Evolutionary conservation across 345 rosid species (phyloP), one percentile per base, ranked within the genome.

Genomic region (Pistacia vera): DNA sequence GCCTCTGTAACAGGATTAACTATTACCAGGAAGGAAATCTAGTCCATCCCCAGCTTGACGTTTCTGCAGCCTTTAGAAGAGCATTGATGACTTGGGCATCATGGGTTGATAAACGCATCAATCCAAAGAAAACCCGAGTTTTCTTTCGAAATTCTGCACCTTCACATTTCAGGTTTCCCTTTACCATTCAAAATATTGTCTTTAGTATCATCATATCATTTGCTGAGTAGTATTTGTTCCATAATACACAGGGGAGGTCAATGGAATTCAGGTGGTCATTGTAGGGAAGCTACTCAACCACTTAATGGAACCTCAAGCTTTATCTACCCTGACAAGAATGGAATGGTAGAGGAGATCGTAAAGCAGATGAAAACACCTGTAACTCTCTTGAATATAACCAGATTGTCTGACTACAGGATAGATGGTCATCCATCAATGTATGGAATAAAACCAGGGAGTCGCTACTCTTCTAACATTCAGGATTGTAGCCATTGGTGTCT

Each of bases 401-500:
- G 86, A 63, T 80, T 93, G 72, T 91, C 97, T 0, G 84, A 75
- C 41, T 90, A 83, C 65, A 81, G 98, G 79, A 85, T 88, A 5
- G 96, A 92, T 61, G 94, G 94, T 25, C 97, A 95, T 78, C 97
- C 98, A 55, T 89, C 96, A 8, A 77, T 80, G 4, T 89, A 81
- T 4, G 97, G 98, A 41, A 78, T 79, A 81, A 86, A 80, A 82
- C 82, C 85, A 0, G 81, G 79, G 33, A 84, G 83, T 13, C 77
- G 83, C 8, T 77, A 67, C 46, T 78, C 85, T 18, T 72, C 85
- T 10, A 81, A 82, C 20, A 78, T 86, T 74, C 90, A 92, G 77
- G 98, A 96, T 79, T 96, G 99, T 83, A 96, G 99, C 76, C 99
- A 93, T 76, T 93, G 99, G 98, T 93, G 99, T 80, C 97, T 96